Percentiles rank a stretch among this genome's conserved stretches.
Conservation (phyloP, 2,329 filamentous ascomycete species). For the Trichoderma sp. region DNA sequence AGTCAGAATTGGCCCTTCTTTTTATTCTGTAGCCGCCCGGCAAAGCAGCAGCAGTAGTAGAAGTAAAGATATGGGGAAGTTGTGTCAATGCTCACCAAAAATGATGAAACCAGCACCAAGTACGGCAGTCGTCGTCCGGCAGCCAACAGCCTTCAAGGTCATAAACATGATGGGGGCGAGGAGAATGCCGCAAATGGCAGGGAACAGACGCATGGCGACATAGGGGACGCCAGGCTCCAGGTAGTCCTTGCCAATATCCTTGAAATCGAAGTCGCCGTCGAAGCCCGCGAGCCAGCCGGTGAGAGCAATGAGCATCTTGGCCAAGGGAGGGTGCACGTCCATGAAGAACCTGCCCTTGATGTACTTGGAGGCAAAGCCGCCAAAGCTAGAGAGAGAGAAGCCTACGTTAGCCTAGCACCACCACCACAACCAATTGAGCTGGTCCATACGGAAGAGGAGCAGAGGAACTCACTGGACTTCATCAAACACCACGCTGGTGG, state of each 20-base stretch:
- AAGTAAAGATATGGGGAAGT: background rate
- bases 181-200: slow-evolving; percentile 84
- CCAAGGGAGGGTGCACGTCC: slow-evolving; percentile 98
- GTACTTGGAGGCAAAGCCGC: slow-evolving; percentile 97
- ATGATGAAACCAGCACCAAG: slow-evolving; percentile 85
- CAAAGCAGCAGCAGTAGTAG: background rate
- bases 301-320: slow-evolving; percentile 94
- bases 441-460: background rate
- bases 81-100: slow-evolving; percentile 66
- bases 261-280: slow-evolving; percentile 95
- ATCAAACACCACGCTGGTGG: slow-evolving; percentile 95
- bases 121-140: slow-evolving; percentile 79
- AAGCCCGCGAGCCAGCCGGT: slow-evolving; percentile 95
- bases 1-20: slow-evolving; percentile 32
- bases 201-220: slow-evolving; percentile 94
- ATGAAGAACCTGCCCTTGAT: slow-evolving; percentile 99
- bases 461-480: slow-evolving; percentile 84
- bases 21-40: background rate
- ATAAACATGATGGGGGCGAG: slow-evolving; percentile 92
- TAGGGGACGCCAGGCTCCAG: slow-evolving; percentile 92
- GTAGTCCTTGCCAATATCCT: slow-evolving; percentile 99
- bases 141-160: slow-evolving; percentile 87
- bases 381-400: slow-evolving; percentile 65
- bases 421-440: background rate
- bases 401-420: background rate